phyloP scores from a whole-genome alignment of 2,329 filamentous ascomycete genomes.

The Botrytis sinoallii region DNA sequence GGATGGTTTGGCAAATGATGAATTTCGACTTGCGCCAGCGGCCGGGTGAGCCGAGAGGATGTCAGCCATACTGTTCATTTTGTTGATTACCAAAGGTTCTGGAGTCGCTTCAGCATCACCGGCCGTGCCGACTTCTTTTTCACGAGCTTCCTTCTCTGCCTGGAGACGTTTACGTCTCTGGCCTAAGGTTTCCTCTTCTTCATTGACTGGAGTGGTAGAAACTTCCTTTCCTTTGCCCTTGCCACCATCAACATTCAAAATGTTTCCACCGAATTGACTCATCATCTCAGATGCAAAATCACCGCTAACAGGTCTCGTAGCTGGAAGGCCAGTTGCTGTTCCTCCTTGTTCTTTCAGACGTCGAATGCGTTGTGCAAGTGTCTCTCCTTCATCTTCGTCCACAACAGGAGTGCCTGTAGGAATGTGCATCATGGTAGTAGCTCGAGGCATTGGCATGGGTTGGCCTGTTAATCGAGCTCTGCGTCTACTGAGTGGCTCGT shows the following conservation, averaged over 20 bases:
- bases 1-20: slow-evolving; percentile 22
- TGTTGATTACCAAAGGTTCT: slow-evolving; percentile 33
- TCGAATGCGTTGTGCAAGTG: slow-evolving; percentile 61
- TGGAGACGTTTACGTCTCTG: slow-evolving; percentile 73
- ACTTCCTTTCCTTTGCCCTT: slow-evolving; percentile 39
- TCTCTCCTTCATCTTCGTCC: slow-evolving; percentile 55
- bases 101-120: slow-evolving; percentile 16
- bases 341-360: slow-evolving; percentile 57
- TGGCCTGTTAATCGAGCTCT: slow-evolving; percentile 35
- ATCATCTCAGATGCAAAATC: slow-evolving; percentile 70
- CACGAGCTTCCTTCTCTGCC: slow-evolving; percentile 62
- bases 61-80: slow-evolving; percentile 43
- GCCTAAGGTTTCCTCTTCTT: slow-evolving; percentile 74
- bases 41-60: slow-evolving; percentile 52
- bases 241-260: slow-evolving; percentile 23
- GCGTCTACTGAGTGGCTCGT: slow-evolving; percentile 60
- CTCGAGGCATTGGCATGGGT: slow-evolving; percentile 26
- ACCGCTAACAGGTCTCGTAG: slow-evolving; percentile 54
- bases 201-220: slow-evolving; percentile 40
- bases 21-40: slow-evolving; percentile 29
- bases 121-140: slow-evolving; percentile 48
- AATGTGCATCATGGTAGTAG: slow-evolving; percentile 34
- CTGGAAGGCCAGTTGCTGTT: slow-evolving; percentile 36
- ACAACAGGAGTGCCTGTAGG: slow-evolving; percentile 28
- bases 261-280: slow-evolving; percentile 55